Evolutionary conservation across 1,284 basidiomycete species (phyloP).

Genomic region (Cystobasidium sp.): DNA sequence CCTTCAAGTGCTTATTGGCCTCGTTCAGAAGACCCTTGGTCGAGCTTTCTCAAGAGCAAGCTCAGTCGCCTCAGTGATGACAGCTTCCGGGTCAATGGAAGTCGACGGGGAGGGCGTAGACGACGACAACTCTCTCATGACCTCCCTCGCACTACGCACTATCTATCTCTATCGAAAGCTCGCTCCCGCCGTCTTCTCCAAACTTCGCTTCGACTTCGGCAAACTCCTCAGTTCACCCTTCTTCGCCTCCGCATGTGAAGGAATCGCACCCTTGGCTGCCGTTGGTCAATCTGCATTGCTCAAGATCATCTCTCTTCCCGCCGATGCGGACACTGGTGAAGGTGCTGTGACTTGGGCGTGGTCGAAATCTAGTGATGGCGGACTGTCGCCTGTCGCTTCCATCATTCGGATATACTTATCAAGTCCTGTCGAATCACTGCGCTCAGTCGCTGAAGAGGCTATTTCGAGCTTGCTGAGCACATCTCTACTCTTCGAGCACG

Average conservation of each 20-base stretch:
- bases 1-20: conserved; percentile 35
- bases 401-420: conserved; percentile 69
- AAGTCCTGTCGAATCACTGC: conserved; percentile 64
- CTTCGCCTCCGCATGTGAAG: conserved; percentile 25
- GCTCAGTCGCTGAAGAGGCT: conserved; percentile 64
- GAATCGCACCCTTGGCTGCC: conserved; percentile 19
- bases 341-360: conserved; percentile 41
- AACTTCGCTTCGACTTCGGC: conserved; percentile 41
- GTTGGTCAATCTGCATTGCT: conserved; percentile 38
- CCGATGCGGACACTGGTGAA: conserved; percentile 25
- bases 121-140: conserved; percentile 32
- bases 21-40: conserved; percentile 38
- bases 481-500: conserved; percentile 81
- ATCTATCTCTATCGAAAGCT: conserved; percentile 27
- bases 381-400: conserved; percentile 55
- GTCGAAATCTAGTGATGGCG: conserved; percentile 34
- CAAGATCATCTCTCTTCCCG: conserved; percentile 22
- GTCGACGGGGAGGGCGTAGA: background rate
- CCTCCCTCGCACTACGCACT: conserved; percentile 34
- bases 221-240: conserved; percentile 35
- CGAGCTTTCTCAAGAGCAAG: conserved; percentile 37
- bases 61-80: conserved; percentile 27
- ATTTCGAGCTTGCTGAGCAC: conserved; percentile 67
- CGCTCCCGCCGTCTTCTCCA: conserved; percentile 25
- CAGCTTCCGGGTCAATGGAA: background rate